Evolutionary conservation across 306 rosid genomes (phyloP), one percentile per base, ranked within the genome.

Genomic region (Arachis hypogaea): DNA sequence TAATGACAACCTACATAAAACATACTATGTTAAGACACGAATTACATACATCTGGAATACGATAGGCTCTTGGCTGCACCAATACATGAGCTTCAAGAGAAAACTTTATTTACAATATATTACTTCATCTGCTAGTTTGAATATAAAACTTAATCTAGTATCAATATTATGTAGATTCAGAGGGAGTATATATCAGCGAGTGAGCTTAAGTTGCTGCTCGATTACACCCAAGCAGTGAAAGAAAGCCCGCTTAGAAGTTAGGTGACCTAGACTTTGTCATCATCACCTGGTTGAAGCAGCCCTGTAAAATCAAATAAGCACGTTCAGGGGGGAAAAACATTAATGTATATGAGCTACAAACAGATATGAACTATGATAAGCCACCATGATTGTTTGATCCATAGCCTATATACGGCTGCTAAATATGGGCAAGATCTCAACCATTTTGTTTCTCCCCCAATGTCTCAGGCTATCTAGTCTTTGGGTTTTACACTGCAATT

Each of bases 301-400:
- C 96, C 97, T 92, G 90, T 77, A 65, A 79, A 79, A 52, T 77
- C 51, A 68, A 76, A 52, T 22, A n/a, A 68, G 36, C 28, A 65
- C 30, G 11, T 18, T 38, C 22, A 22, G 28, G 28, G 28, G 46
- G 38, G 3, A 33, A 33, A 33, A 43, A 43, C 2, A 43, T 33
- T 33, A 33, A 33, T 33, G 38, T 33, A 4, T 0, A 33, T 4
- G 38, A 33, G 38, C 38, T 2, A 33, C 38, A 33, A 22, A 22
- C 28, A 22, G 28, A 22, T 22, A 22, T 22, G 1, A 22, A 22
- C 28, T 22, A 22, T 33, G 4, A 33, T 33, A 33, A 33, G 38
- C 38, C 4, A 33, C 38, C 4, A 33, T 33, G 38, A 3, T 33
- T 33, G 38, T 33, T 33, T 33, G 38, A 33, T 33, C 38, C 4